A percentile compares a stretch with the other conserved stretches of the same genome.
phyloP scores from a whole-genome alignment of 129 eudicot species.

The Cynara cardunculus region DNA sequence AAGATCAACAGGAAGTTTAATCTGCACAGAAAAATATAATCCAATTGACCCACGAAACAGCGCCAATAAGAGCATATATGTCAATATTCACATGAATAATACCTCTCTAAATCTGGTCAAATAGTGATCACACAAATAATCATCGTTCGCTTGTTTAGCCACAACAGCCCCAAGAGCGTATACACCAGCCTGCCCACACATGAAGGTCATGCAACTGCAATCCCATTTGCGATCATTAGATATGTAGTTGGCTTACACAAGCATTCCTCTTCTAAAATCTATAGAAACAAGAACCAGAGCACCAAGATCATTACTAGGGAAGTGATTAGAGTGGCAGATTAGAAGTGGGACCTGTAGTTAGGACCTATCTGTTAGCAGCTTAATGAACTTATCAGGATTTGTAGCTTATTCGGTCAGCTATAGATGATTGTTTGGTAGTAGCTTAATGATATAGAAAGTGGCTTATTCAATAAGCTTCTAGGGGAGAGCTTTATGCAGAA shows the following conservation, averaged over 20 bases:
- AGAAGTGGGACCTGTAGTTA: no score
- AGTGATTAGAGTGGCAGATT: no score
- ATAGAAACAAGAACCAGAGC: neutral
- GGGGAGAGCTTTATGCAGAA: no score
- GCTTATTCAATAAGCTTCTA: no score
- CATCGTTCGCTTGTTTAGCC: constrained; percentile 55
- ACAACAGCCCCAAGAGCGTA: constrained; percentile 85
- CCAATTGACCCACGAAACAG: neutral
- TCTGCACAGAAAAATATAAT: constrained; percentile 32
- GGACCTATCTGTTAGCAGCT: no score
- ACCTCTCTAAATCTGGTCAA: constrained; percentile 62
- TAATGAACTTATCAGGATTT: no score
- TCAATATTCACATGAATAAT: neutral
- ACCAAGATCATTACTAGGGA: neutral
- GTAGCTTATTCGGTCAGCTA: neutral
- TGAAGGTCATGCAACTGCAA: constrained; percentile 69
- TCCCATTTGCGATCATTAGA: neutral
- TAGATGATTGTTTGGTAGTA: neutral
- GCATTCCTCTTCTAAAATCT: neutral
- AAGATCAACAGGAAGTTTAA: constrained; percentile 52
- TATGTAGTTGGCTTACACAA: neutral
- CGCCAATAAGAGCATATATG: neutral
- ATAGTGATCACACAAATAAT: constrained; percentile 42
- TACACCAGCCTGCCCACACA: constrained; percentile 77
- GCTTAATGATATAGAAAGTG: neutral